These are phyloP conservation scores for Ocimum tenuiflorum DNA, from an alignment of 257 asterid species.

Conservation along the genomic window DNA sequence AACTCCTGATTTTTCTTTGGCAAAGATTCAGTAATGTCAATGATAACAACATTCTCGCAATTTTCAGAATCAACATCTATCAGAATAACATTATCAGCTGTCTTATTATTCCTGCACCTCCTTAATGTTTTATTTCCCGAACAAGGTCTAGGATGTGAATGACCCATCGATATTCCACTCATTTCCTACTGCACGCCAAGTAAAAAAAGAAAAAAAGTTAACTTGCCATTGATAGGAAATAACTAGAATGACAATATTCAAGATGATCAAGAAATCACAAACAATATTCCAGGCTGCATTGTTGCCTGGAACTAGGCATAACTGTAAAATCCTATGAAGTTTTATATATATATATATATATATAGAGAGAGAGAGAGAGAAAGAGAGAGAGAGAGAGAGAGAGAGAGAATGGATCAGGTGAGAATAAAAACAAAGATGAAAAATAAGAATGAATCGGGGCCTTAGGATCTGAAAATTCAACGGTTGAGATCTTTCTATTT, in stretches of 20 bases:
- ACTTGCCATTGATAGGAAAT: background rate
- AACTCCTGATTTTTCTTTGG: slow-evolving; percentile 31
- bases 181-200: slow-evolving; percentile 35
- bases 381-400: no score
- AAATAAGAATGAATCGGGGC: no score
- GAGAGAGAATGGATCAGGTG: no score
- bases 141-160: slow-evolving; percentile 36
- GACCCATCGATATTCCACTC: slow-evolving; percentile 45
- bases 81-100: slow-evolving; percentile 35
- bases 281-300: background rate
- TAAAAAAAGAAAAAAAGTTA: slow-evolving; percentile 10
- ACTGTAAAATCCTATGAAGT: background rate
- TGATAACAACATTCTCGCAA: slow-evolving; percentile 38
- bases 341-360: no score
- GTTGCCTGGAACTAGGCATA: background rate
- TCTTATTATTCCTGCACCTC: slow-evolving; percentile 37
- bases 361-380: no score
- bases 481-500: no score
- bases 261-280: background rate
- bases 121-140: slow-evolving; percentile 39
- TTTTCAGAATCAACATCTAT: slow-evolving; percentile 59
- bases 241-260: background rate
- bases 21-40: slow-evolving; percentile 56
- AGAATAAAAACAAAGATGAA: no score
- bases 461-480: no score